Evolutionary conservation across 2,329 filamentous ascomycete genomes (phyloP), one percentile per base, ranked within the genome.

Genomic region (Fusarium nanum): DNA sequence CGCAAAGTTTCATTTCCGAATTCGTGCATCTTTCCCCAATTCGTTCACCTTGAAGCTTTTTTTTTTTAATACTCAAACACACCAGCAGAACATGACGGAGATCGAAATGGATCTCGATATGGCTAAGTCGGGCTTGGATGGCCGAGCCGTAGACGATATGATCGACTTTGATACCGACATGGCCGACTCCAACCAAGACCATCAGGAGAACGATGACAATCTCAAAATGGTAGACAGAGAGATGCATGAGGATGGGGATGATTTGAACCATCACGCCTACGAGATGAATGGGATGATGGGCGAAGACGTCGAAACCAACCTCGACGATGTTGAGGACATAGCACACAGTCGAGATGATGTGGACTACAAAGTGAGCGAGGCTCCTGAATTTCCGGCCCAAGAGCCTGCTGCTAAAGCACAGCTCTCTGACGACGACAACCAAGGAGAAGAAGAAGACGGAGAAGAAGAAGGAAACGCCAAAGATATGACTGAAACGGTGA

Each of bases 121-220:
- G 60, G 60, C 62, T 32, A 73, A 72, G 37, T 76, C 76, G 32
- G 64, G 61, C 40, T 50, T 75, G 10, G 75, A 74, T 23, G 57
- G 52, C 7, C 72, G 68, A 25, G 60, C 67, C 18, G 76, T 80
- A 41, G 76, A 81, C 16, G 80, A 82, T 58, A 67, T 81, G 25
- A 79, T 82, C 52, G 77, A 80, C 59, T 82, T 80, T 42, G 80
- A 81, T 30, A 79, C 76, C 54, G 80, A 81, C 44, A 76, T 76
- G 68, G 61, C 67, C 18, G 73, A 76, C 40, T 61, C 64, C 9
- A 70, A 72, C 10, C 52, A 72, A 54, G 58, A 64, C 13, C 12
- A 45, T 7, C 37, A 62, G 53, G 58, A 68, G 46, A 54, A 56
- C 8, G 27, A 55, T 11, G 54, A 60, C 11, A 59, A 40, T 40